Conservation (phyloP, 73 alveolate genomes). For the Paramecium octaurelia region DNA sequence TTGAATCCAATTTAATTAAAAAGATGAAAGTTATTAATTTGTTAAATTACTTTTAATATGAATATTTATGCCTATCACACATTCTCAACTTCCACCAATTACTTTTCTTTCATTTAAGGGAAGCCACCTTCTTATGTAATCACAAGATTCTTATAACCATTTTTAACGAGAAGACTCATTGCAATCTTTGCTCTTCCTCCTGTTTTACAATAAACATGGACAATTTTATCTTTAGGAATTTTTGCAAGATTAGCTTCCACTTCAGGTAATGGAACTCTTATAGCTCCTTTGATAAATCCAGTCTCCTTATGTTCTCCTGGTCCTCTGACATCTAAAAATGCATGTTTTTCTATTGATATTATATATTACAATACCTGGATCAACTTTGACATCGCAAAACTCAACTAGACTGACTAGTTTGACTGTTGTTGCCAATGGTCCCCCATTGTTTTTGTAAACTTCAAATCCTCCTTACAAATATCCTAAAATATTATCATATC, state of each 20-base stretch:
- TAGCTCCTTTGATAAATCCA: slow-evolving; percentile 44
- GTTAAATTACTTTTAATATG: background rate
- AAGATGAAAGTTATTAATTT: background rate
- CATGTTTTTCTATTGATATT: background rate
- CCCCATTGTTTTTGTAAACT: slow-evolving; percentile 44
- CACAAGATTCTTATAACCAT: slow-evolving; percentile 2
- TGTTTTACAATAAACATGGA: slow-evolving; percentile 56
- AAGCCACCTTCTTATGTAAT: slow-evolving; percentile 37
- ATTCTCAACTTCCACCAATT: background rate
- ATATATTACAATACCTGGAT: background rate
- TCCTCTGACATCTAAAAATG: background rate
- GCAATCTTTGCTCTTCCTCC: slow-evolving; percentile 59
- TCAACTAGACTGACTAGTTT: background rate
- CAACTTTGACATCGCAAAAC: background rate
- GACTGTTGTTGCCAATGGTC: background rate
- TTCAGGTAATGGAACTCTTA: slow-evolving; percentile 49
- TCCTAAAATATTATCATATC: slow-evolving; percentile 62
- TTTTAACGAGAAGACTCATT: background rate
- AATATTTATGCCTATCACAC: background rate
- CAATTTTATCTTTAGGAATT: slow-evolving; percentile 47
- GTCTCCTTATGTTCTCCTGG: slow-evolving; percentile 21
- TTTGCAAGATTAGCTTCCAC: background rate
- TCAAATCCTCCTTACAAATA: slow-evolving; percentile 66
- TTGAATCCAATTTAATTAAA: too few relatives aligned
- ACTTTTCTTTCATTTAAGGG: background rate